phyloP scores from a whole-genome alignment of 2,329 filamentous ascomycete species.

The Xylariaceae sp. region DNA sequence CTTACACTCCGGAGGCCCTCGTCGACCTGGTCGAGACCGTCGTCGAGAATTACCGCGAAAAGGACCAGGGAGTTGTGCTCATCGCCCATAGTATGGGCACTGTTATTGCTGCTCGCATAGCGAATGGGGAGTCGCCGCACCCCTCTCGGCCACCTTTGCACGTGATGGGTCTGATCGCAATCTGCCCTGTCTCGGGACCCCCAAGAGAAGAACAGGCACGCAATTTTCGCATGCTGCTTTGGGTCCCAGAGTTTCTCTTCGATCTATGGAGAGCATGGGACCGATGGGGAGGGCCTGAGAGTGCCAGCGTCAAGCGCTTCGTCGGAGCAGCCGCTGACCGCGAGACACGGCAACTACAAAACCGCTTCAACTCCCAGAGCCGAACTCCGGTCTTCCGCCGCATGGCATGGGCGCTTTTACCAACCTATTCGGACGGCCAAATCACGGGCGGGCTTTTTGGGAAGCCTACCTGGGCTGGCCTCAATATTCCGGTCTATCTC shows the following conservation, averaged over 20 bases:
- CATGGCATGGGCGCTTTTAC: slow-evolving; percentile 67
- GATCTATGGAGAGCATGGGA: slow-evolving; percentile 73
- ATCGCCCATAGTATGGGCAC: slow-evolving; percentile 90
- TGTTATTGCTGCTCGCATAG: slow-evolving; percentile 65
- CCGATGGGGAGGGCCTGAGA: slow-evolving; percentile 67
- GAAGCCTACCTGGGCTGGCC: slow-evolving; percentile 60
- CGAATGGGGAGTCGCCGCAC: slow-evolving; percentile 40
- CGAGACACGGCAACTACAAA: slow-evolving; percentile 59
- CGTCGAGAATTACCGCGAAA: slow-evolving; percentile 66
- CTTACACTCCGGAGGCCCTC: slow-evolving; percentile 72
- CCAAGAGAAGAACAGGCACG: slow-evolving; percentile 45
- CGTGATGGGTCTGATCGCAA: slow-evolving; percentile 68
- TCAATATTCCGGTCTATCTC: slow-evolving; percentile 69
- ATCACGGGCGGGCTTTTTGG: slow-evolving; percentile 61
- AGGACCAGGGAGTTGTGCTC: slow-evolving; percentile 66
- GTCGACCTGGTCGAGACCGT: slow-evolving; percentile 66
- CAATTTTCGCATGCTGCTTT: slow-evolving; percentile 50
- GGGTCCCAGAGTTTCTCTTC: slow-evolving; percentile 65
- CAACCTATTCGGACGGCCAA: slow-evolving; percentile 46
- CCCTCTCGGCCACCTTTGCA: slow-evolving; percentile 48
- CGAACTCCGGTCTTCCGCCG: slow-evolving; percentile 74
- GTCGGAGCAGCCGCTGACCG: slow-evolving; percentile 59
- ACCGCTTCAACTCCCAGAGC: slow-evolving; percentile 75
- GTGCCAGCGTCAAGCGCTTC: slow-evolving; percentile 71
- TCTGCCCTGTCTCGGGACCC: slow-evolving; percentile 69